A percentile compares a stretch with the other conserved stretches of the same genome.
Conservation (phyloP, 2,329 filamentous ascomycete genomes). For the Clathrospora elynae region DNA sequence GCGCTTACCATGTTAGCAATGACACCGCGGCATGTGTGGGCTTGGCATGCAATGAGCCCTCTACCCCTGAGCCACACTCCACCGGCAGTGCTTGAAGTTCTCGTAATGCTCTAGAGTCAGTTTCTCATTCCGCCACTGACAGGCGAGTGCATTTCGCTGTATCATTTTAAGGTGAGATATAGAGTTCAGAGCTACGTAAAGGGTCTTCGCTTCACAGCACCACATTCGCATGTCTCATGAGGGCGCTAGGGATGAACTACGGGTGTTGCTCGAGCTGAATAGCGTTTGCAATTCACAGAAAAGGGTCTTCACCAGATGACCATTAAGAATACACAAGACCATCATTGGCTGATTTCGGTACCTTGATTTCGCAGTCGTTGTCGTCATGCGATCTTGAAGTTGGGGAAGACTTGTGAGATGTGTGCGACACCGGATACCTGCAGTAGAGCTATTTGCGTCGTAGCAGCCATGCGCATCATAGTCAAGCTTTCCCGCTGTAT, state of each 20-base stretch:
- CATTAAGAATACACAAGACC: slow-evolving; percentile 2
- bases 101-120: too few species aligned
- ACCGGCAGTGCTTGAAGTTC: too few species aligned
- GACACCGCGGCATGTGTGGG: slow-evolving; percentile 5
- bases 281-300: slow-evolving; percentile 7
- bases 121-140: too few species aligned
- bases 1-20: slow-evolving; percentile 1
- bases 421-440: background rate
- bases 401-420: background rate
- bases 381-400: background rate
- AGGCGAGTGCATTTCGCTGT: too few species aligned
- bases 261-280: slow-evolving; percentile 3
- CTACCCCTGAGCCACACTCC: too few species aligned
- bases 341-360: background rate
- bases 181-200: too few species aligned
- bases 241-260: slow-evolving; percentile 6
- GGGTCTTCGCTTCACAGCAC: slow-evolving; percentile 15
- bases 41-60: too few species aligned
- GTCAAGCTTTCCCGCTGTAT: background rate
- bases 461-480: background rate
- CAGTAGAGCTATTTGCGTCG: background rate
- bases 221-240: slow-evolving; percentile 1
- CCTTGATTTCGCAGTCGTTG: background rate
- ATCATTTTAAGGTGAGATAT: too few species aligned
- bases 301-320: slow-evolving; percentile 11